These are phyloP conservation scores for Ophiobolus disseminans DNA, from an alignment of 2,329 filamentous ascomycete genomes.

Conservation along the genomic window DNA sequence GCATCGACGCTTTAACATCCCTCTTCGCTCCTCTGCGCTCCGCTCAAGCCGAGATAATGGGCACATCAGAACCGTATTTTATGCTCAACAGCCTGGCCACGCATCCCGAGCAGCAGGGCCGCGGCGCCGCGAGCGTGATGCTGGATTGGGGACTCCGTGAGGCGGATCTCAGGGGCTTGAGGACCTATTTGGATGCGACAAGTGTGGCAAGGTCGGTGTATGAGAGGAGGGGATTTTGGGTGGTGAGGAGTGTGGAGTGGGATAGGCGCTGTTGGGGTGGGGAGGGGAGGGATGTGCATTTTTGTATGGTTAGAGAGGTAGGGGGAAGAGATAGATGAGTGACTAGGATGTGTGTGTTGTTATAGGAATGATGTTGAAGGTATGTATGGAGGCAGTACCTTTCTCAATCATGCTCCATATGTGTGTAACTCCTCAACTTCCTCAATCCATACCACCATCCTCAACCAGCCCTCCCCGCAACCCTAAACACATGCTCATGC, in stretches of 20 bases:
- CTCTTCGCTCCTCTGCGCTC: constrained; percentile 31
- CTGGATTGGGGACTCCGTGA: constrained; percentile 50
- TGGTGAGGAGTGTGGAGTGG: constrained; percentile 28
- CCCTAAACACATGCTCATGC: background rate
- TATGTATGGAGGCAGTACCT: background rate
- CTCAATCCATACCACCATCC: background rate
- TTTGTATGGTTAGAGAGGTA: constrained; percentile 28
- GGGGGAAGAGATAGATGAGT: background rate
- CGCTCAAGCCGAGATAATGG: constrained; percentile 38
- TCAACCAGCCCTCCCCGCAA: background rate
- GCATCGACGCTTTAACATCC: constrained; percentile 34
- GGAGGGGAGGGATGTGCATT: constrained; percentile 42
- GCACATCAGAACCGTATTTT: constrained; percentile 23
- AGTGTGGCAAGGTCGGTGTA: constrained; percentile 50
- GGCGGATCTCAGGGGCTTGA: constrained; percentile 49
- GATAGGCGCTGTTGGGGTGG: constrained; percentile 37
- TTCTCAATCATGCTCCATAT: no score
- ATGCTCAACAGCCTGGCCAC: constrained; percentile 44
- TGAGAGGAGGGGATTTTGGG: constrained; percentile 38
- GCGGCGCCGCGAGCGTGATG: constrained; percentile 49
- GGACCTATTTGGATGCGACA: constrained; percentile 52
- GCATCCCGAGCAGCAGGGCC: constrained; percentile 49
- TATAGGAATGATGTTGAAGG: background rate
- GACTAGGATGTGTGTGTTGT: background rate
- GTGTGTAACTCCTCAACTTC: background rate